These are phyloP conservation scores for Paracoccidioides lutzii DNA, from an alignment of 2,329 filamentous ascomycete genomes.

Conservation along the genomic window DNA sequence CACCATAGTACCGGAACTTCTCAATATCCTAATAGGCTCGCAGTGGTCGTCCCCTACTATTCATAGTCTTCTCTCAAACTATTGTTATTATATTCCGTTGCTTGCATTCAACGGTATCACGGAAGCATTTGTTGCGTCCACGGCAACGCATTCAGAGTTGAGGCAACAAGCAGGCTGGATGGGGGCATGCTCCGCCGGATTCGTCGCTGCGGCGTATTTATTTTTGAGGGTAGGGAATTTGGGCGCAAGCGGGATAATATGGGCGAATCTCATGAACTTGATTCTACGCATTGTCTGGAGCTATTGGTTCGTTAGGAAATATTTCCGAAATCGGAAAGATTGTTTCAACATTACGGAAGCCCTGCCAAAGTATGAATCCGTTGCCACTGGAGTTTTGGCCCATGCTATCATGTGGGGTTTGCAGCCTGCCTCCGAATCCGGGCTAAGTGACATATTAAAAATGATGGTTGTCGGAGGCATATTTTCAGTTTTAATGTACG, in stretches of 20 bases:
- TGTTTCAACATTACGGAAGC: constrained; percentile 32
- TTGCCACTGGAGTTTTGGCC: constrained; percentile 34
- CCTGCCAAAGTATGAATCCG: constrained; percentile 33
- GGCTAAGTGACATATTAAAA: constrained; percentile 27
- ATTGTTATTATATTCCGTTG: constrained; percentile 88
- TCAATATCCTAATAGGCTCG: constrained; percentile 62
- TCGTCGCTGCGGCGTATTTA: constrained; percentile 60
- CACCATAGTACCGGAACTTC: constrained; percentile 56
- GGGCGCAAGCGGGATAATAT: constrained; percentile 69
- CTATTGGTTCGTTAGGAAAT: constrained; percentile 53
- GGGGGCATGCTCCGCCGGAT: constrained; percentile 64
- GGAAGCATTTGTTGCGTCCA: constrained; percentile 84
- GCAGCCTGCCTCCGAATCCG: constrained; percentile 8
- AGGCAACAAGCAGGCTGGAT: constrained; percentile 72
- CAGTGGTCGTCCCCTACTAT: constrained; percentile 66
- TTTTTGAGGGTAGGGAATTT: constrained; percentile 56
- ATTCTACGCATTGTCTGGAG: constrained; percentile 72
- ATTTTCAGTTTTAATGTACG: constrained; percentile 49
- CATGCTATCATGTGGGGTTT: constrained; percentile 30
- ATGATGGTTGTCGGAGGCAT: constrained; percentile 39
- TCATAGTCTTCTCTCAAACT: constrained; percentile 58
- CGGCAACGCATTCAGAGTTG: constrained; percentile 63
- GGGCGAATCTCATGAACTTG: constrained; percentile 88
- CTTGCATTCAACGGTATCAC: constrained; percentile 82
- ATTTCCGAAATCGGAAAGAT: constrained; percentile 40